A percentile compares a stretch with the other conserved stretches of the same genome.
These are phyloP conservation scores for Senna tora DNA, from an alignment of 306 rosid genomes.

Conservation along the genomic window DNA sequence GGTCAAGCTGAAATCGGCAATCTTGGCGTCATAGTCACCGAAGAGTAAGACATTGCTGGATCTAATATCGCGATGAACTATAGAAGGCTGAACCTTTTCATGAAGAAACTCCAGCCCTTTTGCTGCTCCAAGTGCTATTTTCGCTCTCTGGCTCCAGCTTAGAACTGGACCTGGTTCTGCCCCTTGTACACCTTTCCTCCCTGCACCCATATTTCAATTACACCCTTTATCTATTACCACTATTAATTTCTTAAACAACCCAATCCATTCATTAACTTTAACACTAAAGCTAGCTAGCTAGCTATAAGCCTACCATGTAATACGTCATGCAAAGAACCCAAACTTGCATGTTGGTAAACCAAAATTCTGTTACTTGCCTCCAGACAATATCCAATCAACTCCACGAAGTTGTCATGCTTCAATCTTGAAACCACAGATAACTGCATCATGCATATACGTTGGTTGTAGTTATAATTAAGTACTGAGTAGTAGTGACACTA, in stretches of 20 bases:
- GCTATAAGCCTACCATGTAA: slow-evolving; percentile 83
- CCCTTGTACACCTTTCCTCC: slow-evolving; percentile 95
- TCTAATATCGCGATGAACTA: slow-evolving; percentile 89
- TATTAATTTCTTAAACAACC: too few species aligned
- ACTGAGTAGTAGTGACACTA: too few species aligned
- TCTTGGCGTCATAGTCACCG: slow-evolving; percentile 68
- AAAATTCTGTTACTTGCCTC: slow-evolving; percentile 78
- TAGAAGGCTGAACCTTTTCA: slow-evolving; percentile 87
- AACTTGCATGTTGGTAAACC: slow-evolving; percentile 72
- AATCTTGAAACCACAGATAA: slow-evolving; percentile 84
- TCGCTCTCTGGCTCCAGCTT: slow-evolving; percentile 83
- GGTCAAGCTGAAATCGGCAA: slow-evolving; percentile 89
- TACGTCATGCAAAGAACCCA: slow-evolving; percentile 93
- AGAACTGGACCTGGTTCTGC: slow-evolving; percentile 95
- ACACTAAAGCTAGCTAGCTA: too few species aligned
- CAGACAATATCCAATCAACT: slow-evolving; percentile 86
- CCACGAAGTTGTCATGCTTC: slow-evolving; percentile 79
- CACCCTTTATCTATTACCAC: too few species aligned
- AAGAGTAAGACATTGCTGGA: slow-evolving; percentile 91
- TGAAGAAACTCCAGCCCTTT: slow-evolving; percentile 91
- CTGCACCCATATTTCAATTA: slow-evolving; percentile 55
- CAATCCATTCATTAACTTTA: too few species aligned
- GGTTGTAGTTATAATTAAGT: too few species aligned
- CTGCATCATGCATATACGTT: slow-evolving; percentile 49
- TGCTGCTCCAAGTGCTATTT: slow-evolving; percentile 90